These are phyloP conservation scores for Zarea fungicola DNA, from an alignment of 2,329 filamentous ascomycete species.

Conservation along the genomic window DNA sequence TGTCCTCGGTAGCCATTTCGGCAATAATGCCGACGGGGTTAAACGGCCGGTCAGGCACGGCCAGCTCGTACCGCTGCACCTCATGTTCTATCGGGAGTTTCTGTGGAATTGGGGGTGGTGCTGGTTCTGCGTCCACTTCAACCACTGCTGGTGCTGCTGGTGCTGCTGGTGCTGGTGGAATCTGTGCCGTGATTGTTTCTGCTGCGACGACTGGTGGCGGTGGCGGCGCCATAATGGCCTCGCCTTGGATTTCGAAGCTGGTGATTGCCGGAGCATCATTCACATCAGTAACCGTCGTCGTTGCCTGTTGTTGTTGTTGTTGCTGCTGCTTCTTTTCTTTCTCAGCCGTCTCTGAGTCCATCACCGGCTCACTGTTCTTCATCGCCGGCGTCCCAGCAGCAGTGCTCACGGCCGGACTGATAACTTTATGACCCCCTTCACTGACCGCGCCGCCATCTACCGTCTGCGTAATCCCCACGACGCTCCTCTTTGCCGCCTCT, in stretches of 20 bases:
- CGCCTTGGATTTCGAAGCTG: too few relatives aligned
- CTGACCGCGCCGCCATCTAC: constrained; percentile 16
- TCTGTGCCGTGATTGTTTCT: too few relatives aligned
- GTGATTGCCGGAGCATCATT: too few relatives aligned
- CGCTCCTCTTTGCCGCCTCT: constrained; percentile 23
- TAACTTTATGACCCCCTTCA: constrained; percentile 20
- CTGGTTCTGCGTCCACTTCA: not conserved
- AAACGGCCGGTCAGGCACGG: constrained; percentile 19
- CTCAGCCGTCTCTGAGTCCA: not conserved
- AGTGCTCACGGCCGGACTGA: constrained; percentile 26
- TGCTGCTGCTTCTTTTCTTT: not conserved
- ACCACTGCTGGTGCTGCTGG: too few relatives aligned
- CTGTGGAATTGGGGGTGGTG: not conserved
- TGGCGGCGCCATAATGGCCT: too few relatives aligned
- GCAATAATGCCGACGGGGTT: constrained; percentile 41
- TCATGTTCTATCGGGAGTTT: constrained; percentile 22
- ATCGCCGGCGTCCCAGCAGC: constrained; percentile 4
- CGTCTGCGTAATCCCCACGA: constrained; percentile 15
- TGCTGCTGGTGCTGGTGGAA: too few relatives aligned
- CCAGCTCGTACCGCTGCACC: constrained; percentile 19
- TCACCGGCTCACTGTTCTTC: not conserved
- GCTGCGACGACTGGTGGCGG: too few relatives aligned
- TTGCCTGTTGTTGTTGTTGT: not conserved
- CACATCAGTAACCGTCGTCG: not conserved
- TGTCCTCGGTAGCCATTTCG: constrained; percentile 43